Conservation (phyloP, 352 stramenopile genomes). For the Phytophthora syringae region DNA sequence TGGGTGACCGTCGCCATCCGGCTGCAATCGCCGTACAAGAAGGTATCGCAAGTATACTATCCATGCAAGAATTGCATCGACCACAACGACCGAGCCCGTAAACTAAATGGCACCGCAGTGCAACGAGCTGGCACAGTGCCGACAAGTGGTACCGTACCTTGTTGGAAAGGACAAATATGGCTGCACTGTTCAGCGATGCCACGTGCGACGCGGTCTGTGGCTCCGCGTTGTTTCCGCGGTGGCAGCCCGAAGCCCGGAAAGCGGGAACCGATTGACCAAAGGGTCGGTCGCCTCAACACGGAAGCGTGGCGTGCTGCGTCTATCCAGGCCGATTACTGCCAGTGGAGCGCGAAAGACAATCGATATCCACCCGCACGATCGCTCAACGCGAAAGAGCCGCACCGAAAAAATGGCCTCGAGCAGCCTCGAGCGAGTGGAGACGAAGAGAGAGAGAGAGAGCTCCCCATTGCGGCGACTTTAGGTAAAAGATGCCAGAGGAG, state of each 20-base stretch:
- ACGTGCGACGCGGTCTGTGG: constrained; percentile 27
- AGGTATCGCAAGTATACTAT: too few species aligned
- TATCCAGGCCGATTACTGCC: background rate
- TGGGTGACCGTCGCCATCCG: constrained; percentile 12
- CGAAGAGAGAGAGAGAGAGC: constrained; percentile 11
- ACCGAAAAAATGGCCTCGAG: constrained; percentile 16
- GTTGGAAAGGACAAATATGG: too few species aligned
- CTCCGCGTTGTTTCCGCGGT: background rate
- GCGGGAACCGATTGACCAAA: constrained; percentile 7
- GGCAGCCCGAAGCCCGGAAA: background rate
- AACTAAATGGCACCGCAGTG: constrained; percentile 2
- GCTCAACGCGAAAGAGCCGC: constrained; percentile 30
- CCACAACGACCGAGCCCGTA: too few species aligned
- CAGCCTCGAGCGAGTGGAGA: constrained; percentile 1
- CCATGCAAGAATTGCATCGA: too few species aligned
- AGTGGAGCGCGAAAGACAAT: background rate
- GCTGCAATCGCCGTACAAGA: too few species aligned
- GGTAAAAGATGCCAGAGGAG: too few species aligned
- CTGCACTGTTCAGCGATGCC: too few species aligned
- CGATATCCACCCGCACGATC: constrained; percentile 20
- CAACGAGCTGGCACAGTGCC: background rate
- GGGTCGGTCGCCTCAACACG: background rate
- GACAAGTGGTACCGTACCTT: too few species aligned
- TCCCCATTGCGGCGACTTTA: constrained; percentile 19
- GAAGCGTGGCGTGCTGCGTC: constrained; percentile 4